Conservation (phyloP, 352 stramenopile species). For the Phytophthora syringae region DNA sequence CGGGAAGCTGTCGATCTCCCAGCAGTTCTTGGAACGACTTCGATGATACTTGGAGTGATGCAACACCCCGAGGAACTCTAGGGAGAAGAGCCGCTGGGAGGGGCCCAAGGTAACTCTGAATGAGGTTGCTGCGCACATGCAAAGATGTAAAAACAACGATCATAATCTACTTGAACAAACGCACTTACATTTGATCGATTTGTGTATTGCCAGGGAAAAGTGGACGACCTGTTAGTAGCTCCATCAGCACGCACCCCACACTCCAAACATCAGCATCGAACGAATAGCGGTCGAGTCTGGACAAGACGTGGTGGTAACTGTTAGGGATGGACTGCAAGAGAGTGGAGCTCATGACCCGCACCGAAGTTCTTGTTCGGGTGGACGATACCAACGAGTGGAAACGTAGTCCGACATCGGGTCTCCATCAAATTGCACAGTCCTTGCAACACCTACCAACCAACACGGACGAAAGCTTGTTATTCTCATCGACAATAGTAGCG, state of each 20-base stretch:
- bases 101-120: slow-evolving; percentile 71
- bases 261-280: slow-evolving; percentile 88
- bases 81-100: slow-evolving; percentile 49
- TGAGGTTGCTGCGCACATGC: slow-evolving; percentile 57
- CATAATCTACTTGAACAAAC: no score
- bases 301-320: neutral
- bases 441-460: slow-evolving; percentile 53
- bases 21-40: slow-evolving; percentile 61
- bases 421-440: slow-evolving; percentile 80
- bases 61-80: slow-evolving; percentile 63
- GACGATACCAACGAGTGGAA: slow-evolving; percentile 82
- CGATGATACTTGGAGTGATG: slow-evolving; percentile 38
- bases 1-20: slow-evolving; percentile 44
- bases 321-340: neutral
- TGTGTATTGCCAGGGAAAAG: slow-evolving; percentile 82
- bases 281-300: slow-evolving; percentile 77
- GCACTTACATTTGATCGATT: slow-evolving; percentile 78
- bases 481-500: neutral
- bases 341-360: slow-evolving; percentile 16
- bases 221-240: slow-evolving; percentile 76
- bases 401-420: slow-evolving; percentile 84
- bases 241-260: slow-evolving; percentile 77
- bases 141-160: no score
- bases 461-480: neutral
- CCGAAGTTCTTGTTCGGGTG: slow-evolving; percentile 83